Evolutionary conservation across 1,139 yeast species (phyloP).

Genomic region (Debaryomyces udenii): DNA sequence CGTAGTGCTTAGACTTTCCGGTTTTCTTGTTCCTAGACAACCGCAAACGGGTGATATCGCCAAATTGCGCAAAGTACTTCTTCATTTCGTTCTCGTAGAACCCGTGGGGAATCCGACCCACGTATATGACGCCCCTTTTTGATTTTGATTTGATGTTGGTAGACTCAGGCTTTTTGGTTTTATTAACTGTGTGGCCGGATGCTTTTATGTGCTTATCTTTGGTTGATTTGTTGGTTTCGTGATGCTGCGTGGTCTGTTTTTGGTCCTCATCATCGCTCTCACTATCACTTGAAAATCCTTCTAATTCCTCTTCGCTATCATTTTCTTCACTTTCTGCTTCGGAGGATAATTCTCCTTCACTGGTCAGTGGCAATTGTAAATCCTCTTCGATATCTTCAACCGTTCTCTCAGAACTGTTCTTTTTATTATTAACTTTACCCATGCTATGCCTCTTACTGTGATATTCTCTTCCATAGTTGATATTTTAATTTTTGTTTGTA

Average conservation of each 20-base stretch:
- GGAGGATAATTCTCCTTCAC: constrained; percentile 29
- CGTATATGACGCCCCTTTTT: constrained; percentile 70
- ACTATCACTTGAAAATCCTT: constrained; percentile 24
- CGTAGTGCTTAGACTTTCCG: constrained; percentile 92
- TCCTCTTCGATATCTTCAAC: constrained; percentile 34
- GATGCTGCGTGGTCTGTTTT: constrained; percentile 2
- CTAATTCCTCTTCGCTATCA: constrained; percentile 25
- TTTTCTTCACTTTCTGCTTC: constrained; percentile 23
- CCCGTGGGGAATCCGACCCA: constrained; percentile 92
- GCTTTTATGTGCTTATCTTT: constrained; percentile 4
- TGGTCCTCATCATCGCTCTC: constrained; percentile 21
- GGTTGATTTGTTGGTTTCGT: not conserved
- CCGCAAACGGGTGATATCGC: constrained; percentile 74
- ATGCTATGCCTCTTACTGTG: constrained; percentile 6
- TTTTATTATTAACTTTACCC: constrained; percentile 14
- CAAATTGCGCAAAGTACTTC: constrained; percentile 87
- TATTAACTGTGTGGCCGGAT: constrained; percentile 9
- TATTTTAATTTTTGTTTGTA: constrained; percentile 3
- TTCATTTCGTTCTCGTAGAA: constrained; percentile 84
- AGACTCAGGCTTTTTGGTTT: constrained; percentile 14
- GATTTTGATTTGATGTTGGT: constrained; percentile 25
- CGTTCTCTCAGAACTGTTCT: constrained; percentile 20
- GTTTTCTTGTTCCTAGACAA: constrained; percentile 88
- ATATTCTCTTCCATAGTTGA: too few relatives aligned
- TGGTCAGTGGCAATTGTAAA: constrained; percentile 35